phyloP scores from a whole-genome alignment of 2,329 filamentous ascomycete species.

The Zymoseptoria brevis region DNA sequence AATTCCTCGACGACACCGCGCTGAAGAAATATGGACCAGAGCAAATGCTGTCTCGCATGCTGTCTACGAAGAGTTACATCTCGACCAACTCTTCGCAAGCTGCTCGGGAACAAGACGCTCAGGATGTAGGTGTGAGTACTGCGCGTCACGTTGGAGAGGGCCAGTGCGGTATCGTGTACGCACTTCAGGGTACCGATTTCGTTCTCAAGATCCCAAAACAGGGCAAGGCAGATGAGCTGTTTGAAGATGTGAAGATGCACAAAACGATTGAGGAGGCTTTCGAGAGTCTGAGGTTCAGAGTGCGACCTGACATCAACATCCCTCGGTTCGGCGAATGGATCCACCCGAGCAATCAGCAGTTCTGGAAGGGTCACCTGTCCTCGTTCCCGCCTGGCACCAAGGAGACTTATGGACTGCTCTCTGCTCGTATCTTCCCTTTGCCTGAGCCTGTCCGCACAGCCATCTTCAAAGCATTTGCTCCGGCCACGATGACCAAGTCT shows the following conservation, averaged over 20 bases:
- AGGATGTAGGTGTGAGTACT: neutral
- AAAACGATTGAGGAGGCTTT: neutral
- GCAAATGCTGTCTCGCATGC: too few species aligned
- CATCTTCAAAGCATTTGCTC: neutral
- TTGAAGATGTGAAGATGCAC: neutral
- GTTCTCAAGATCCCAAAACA: neutral
- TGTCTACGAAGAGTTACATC: too few species aligned
- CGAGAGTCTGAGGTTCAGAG: neutral
- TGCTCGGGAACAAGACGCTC: neutral
- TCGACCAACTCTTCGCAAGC: neutral
- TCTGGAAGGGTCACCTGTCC: neutral
- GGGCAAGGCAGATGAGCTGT: neutral
- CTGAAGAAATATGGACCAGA: too few species aligned
- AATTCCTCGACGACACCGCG: too few species aligned
- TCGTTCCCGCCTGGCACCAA: neutral
- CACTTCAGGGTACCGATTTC: neutral
- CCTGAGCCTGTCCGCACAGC: neutral
- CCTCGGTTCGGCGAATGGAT: neutral
- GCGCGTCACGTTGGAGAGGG: neutral
- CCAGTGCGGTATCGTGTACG: conserved; percentile 1
- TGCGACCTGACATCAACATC: neutral
- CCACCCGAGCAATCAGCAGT: neutral
- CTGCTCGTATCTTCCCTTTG: neutral
- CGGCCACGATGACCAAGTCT: neutral
- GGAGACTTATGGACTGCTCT: neutral